A percentile compares a stretch with the other conserved stretches of the same genome.
Conservation (phyloP, 352 stramenopile genomes). For the Halophytophthora batemanensis region DNA sequence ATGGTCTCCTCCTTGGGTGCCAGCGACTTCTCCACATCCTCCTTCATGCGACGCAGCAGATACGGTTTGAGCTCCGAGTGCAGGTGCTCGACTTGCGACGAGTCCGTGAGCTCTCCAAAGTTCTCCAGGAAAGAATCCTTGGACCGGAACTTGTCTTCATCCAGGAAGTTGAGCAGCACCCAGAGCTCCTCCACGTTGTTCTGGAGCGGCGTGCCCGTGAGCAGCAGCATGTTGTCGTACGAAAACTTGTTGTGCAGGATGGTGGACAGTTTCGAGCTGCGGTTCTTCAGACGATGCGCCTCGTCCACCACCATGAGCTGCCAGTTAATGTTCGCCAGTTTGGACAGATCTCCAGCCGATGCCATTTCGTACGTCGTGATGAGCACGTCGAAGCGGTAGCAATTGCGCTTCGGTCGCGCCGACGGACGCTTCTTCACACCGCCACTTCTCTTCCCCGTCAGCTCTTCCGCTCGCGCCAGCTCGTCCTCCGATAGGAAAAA, state of each 20-base stretch:
- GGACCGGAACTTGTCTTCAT: constrained; percentile 91
- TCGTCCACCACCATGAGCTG: constrained; percentile 98
- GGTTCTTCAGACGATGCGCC: constrained; percentile 98
- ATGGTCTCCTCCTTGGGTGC: constrained; percentile 89
- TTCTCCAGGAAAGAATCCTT: constrained; percentile 91
- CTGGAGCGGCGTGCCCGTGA: constrained; percentile 90
- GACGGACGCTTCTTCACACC: constrained; percentile 20
- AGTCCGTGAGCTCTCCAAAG: constrained; percentile 93
- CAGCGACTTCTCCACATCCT: constrained; percentile 88
- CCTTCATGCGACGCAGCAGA: constrained; percentile 85
- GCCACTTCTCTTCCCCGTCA: constrained; percentile 17
- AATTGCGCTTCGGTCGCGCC: constrained; percentile 40
- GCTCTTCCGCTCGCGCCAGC: constrained; percentile 31
- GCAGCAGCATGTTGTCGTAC: constrained; percentile 83
- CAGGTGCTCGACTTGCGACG: constrained; percentile 85
- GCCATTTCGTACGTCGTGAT: constrained; percentile 99
- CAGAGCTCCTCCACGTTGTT: constrained; percentile 94
- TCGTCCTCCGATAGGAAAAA: constrained; percentile 84
- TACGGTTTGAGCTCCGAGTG: constrained; percentile 85
- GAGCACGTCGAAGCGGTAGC: constrained; percentile 97
- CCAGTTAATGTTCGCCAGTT: constrained; percentile 94
- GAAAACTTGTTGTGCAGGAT: constrained; percentile 77
- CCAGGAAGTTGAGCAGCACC: constrained; percentile 98
- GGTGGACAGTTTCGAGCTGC: constrained; percentile 93
- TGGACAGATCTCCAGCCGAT: constrained; percentile 90